Evolutionary conservation across 2,329 filamentous ascomycete species (phyloP).

Genomic region (Colletotrichum tanaceti): DNA sequence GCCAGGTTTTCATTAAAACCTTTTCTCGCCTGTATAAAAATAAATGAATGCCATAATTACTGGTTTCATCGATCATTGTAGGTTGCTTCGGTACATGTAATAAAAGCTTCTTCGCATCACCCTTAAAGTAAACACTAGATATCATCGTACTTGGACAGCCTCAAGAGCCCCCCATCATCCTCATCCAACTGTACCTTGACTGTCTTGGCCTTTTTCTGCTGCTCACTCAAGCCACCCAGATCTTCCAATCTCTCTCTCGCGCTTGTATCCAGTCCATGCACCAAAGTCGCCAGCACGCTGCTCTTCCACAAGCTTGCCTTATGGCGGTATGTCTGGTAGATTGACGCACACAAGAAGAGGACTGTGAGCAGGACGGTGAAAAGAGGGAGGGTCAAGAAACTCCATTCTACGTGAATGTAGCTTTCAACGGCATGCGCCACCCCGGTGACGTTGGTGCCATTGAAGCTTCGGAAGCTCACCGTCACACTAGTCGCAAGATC

Average conservation of each 20-base stretch:
- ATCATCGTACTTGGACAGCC: constrained; percentile 32
- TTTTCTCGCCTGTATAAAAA: too few species aligned
- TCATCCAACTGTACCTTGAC: constrained; percentile 47
- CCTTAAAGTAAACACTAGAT: neutral
- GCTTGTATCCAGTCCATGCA: constrained; percentile 50
- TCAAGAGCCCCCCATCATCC: constrained; percentile 39
- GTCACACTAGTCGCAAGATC: constrained; percentile 52
- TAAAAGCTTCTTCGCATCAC: too few species aligned
- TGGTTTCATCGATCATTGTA: too few species aligned
- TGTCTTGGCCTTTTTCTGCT: constrained; percentile 44
- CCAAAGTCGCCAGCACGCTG: constrained; percentile 50
- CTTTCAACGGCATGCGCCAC: constrained; percentile 46
- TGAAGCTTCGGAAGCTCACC: constrained; percentile 48
- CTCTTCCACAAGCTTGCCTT: constrained; percentile 50
- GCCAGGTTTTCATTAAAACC: too few species aligned
- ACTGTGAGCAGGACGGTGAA: constrained; percentile 47
- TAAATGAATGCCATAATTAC: too few species aligned
- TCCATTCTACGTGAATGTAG: constrained; percentile 52
- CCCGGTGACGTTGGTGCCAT: constrained; percentile 47
- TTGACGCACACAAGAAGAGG: constrained; percentile 46
- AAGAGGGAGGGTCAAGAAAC: constrained; percentile 49
- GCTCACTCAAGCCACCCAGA: constrained; percentile 40
- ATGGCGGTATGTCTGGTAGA: constrained; percentile 44
- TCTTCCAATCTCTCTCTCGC: constrained; percentile 44
- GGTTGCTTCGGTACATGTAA: too few species aligned